These are phyloP conservation scores for Cytospora piceae DNA, from an alignment of 2,329 filamentous ascomycete species.

Conservation along the genomic window DNA sequence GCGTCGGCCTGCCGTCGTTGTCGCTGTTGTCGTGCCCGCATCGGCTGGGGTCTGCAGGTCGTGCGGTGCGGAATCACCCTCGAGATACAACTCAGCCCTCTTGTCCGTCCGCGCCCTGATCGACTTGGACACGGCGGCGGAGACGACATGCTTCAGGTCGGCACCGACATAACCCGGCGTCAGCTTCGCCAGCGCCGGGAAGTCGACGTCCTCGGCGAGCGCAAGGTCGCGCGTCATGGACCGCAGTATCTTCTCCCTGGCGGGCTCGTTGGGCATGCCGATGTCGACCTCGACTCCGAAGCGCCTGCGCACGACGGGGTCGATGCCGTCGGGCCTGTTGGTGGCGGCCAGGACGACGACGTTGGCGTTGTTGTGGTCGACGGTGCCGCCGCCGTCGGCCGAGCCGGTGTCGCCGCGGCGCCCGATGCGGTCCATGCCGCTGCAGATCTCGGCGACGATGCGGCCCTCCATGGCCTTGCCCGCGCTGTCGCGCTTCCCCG, in stretches of 20 bases:
- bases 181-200: slow-evolving; percentile 73
- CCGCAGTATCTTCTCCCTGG: slow-evolving; percentile 76
- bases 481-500: slow-evolving; percentile 80
- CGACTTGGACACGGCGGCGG: slow-evolving; percentile 46
- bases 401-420: slow-evolving; percentile 71
- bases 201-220: slow-evolving; percentile 72
- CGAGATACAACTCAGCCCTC: slow-evolving; percentile 18
- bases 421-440: slow-evolving; percentile 83
- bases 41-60: not conserved
- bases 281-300: slow-evolving; percentile 86
- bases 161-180: slow-evolving; percentile 94
- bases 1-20: slow-evolving; percentile 1
- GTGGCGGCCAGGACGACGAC: slow-evolving; percentile 92
- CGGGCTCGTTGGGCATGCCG: slow-evolving; percentile 79
- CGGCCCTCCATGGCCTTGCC: slow-evolving; percentile 89
- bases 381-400: slow-evolving; percentile 76
- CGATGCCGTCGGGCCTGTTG: slow-evolving; percentile 83
- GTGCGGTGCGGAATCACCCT: not conserved
- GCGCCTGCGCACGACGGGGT: slow-evolving; percentile 74
- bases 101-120: slow-evolving; percentile 29
- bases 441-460: slow-evolving; percentile 80
- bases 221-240: slow-evolving; percentile 70
- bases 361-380: slow-evolving; percentile 69
- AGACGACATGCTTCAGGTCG: slow-evolving; percentile 73
- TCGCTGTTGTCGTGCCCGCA: not conserved